Evolutionary conservation across 148 eudicot species (phyloP).

Genomic region (Polygonum aviculare): DNA sequence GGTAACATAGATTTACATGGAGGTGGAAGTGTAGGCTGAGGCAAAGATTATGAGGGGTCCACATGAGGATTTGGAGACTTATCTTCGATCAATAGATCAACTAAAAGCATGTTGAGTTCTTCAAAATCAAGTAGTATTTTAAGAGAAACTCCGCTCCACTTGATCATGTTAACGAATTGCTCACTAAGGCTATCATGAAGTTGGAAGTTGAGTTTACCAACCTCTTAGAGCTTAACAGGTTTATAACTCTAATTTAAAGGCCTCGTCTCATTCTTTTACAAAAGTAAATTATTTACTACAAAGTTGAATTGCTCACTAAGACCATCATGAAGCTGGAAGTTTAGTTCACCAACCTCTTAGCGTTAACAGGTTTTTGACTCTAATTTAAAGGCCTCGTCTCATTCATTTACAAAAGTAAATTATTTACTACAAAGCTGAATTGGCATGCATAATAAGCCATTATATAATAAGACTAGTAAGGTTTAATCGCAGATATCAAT

Average conservation of each 20-base stretch:
- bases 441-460: no score
- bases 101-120: conserved; percentile 46
- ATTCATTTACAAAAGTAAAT: no score
- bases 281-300: no score
- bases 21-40: conserved; percentile 49
- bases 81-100: conserved; percentile 77
- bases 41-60: conserved; percentile 85
- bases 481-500: no score
- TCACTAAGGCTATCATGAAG: conserved; percentile 57
- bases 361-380: conserved; percentile 42
- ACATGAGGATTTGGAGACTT: conserved; percentile 89
- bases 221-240: conserved; percentile 61
- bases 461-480: no score
- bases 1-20: background rate
- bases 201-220: conserved; percentile 84
- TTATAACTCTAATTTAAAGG: background rate
- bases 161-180: conserved; percentile 48
- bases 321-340: conserved; percentile 71
- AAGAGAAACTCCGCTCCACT: conserved; percentile 49
- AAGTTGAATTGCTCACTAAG: conserved; percentile 24
- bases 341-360: conserved; percentile 64
- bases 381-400: background rate
- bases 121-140: conserved; percentile 45
- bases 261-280: background rate
- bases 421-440: no score